Evolutionary conservation across 805 yeast genomes (phyloP).

Genomic region (Priceomyces haplophilus): DNA sequence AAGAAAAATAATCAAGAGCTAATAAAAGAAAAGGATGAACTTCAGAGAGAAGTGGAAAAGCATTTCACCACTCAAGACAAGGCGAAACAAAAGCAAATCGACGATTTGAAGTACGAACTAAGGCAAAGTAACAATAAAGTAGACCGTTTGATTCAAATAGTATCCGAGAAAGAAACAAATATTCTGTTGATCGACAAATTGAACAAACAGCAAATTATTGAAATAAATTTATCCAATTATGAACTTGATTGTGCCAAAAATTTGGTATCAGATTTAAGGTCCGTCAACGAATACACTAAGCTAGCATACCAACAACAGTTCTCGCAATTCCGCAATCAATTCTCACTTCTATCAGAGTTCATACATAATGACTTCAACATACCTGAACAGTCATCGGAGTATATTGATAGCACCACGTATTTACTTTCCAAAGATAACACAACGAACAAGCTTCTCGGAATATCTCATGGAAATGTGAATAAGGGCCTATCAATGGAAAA

Average conservation of each 20-base stretch:
- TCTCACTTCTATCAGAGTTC: background rate
- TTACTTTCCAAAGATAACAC: background rate
- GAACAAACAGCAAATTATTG: background rate
- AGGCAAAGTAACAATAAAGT: background rate
- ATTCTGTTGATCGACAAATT: background rate
- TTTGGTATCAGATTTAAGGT: background rate
- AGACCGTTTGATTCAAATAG: slow-evolving; percentile 1
- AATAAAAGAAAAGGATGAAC: background rate
- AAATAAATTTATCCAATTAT: background rate
- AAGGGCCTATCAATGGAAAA: background rate
- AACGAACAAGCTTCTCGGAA: background rate
- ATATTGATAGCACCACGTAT: slow-evolving; percentile 2
- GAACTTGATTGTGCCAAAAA: background rate
- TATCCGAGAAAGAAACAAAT: slow-evolving; percentile 3
- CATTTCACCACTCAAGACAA: background rate
- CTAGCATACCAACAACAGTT: background rate
- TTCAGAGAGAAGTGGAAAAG: background rate
- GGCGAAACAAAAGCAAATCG: background rate
- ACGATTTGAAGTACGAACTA: background rate
- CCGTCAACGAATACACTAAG: slow-evolving; percentile 1
- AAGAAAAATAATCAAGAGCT: slow-evolving; percentile 1
- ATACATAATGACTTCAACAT: slow-evolving; percentile 1
- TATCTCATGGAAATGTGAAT: background rate
- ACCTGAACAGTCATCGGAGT: background rate
- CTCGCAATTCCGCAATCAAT: background rate